phyloP scores from a whole-genome alignment of 2,329 filamentous ascomycete species.

The Polychaeton citri region DNA sequence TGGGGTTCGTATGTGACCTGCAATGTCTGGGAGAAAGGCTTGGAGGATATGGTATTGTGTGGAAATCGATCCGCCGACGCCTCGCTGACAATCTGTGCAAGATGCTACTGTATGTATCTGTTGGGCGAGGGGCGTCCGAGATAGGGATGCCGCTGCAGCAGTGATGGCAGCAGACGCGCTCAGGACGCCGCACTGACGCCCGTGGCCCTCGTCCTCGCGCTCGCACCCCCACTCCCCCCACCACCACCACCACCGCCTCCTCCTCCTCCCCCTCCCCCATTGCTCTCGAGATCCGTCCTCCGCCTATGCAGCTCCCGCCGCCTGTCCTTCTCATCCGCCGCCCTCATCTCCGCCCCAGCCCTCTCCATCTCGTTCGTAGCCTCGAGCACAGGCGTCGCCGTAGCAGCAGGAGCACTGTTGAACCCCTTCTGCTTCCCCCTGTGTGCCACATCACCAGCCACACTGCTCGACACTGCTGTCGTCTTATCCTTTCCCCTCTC shows the following conservation, averaged over 20 bases:
- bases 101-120: too few species aligned
- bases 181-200: background rate
- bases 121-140: too few species aligned
- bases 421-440: constrained; percentile 1
- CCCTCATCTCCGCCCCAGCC: constrained; percentile 20
- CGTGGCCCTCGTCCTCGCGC: constrained; percentile 2
- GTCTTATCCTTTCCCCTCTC: background rate
- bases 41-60: too few species aligned
- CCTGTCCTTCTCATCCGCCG: constrained; percentile 17
- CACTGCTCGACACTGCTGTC: constrained; percentile 1
- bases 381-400: constrained; percentile 6
- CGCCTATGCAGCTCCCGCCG: constrained; percentile 8
- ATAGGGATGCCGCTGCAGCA: too few species aligned
- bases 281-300: constrained; percentile 1
- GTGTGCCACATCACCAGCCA: constrained; percentile 1
- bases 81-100: too few species aligned
- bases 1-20: too few species aligned
- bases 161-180: too few species aligned
- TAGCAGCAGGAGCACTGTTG: too few species aligned
- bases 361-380: constrained; percentile 19
- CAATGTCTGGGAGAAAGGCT: too few species aligned
- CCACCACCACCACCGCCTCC: too few species aligned
- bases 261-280: constrained; percentile 2
- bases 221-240: constrained; percentile 3
- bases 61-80: too few species aligned